These are phyloP conservation scores for Ceratorhiza oryzae-sativae DNA, from an alignment of 1,284 basidiomycete species.

Conservation along the genomic window DNA sequence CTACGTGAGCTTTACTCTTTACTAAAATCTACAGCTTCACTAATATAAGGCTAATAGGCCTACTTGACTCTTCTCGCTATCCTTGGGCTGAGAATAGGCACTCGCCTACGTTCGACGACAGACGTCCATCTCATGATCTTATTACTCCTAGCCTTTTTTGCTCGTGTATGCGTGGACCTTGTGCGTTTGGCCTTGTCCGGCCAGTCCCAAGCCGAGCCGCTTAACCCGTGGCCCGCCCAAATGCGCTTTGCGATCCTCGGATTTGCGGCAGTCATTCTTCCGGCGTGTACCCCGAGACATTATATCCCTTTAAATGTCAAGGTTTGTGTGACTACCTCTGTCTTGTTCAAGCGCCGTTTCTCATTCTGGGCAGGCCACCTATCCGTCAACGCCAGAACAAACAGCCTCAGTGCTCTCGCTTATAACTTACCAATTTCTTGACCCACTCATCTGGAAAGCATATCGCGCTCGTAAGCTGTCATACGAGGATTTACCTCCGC, in stretches of 20 bases:
- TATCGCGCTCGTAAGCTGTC: constrained; percentile 40
- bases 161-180: constrained; percentile 61
- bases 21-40: not conserved
- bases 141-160: constrained; percentile 52
- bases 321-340: constrained; percentile 43
- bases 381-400: constrained; percentile 50
- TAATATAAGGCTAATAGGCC: constrained; percentile 14
- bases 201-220: constrained; percentile 26
- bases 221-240: constrained; percentile 42
- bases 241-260: constrained; percentile 37
- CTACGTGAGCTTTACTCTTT: constrained; percentile 33
- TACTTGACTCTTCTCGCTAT: constrained; percentile 40
- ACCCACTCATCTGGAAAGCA: constrained; percentile 48
- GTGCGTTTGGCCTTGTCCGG: constrained; percentile 40
- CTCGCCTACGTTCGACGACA: not conserved
- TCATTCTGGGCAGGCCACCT: not conserved
- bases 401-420: constrained; percentile 50
- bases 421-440: constrained; percentile 49
- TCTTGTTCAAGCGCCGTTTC: not conserved
- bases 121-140: constrained; percentile 39
- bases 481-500: constrained; percentile 39
- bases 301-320: constrained; percentile 44
- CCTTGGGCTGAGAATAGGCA: constrained; percentile 30
- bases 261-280: constrained; percentile 42
- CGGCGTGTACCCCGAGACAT: constrained; percentile 39